Percentiles rank a stretch among this genome's conserved stretches.
Evolutionary conservation across 352 stramenopile species (phyloP).

Genomic region (Blastocystis sp.): DNA sequence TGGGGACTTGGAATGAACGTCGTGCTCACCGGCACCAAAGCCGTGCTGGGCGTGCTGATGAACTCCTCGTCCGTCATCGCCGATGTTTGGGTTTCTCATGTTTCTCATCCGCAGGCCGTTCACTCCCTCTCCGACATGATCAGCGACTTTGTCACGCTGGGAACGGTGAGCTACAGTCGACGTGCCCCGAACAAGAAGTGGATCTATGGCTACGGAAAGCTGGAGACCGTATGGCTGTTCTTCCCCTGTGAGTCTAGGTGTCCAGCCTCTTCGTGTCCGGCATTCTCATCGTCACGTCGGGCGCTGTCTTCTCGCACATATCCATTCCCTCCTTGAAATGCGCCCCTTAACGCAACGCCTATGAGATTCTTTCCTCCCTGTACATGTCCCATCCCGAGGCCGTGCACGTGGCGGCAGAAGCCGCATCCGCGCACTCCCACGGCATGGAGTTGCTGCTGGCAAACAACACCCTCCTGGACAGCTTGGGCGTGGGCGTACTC

Average conservation of each 20-base stretch:
- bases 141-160: slow-evolving; percentile 67
- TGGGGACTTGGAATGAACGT: slow-evolving; percentile 62
- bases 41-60: slow-evolving; percentile 32
- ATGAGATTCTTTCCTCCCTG: slow-evolving; percentile 39
- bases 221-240: slow-evolving; percentile 15
- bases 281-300: slow-evolving; percentile 52
- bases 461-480: slow-evolving; percentile 38
- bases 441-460: not conserved
- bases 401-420: not conserved
- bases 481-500: slow-evolving; percentile 43
- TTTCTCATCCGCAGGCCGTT: slow-evolving; percentile 24
- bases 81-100: not conserved
- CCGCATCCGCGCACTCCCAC: slow-evolving; percentile 29
- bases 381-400: slow-evolving; percentile 41
- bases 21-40: slow-evolving; percentile 54
- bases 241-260: slow-evolving; percentile 14
- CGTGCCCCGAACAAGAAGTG: slow-evolving; percentile 59
- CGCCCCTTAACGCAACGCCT: slow-evolving; percentile 40
- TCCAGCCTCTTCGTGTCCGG: slow-evolving; percentile 50
- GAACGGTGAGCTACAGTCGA: slow-evolving; percentile 65
- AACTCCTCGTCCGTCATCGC: slow-evolving; percentile 63
- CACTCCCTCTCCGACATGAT: slow-evolving; percentile 68
- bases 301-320: slow-evolving; percentile 61
- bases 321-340: not conserved
- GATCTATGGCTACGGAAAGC: slow-evolving; percentile 66